Base-by-base conservation (phyloP, 2,329 filamentous ascomycete species). In the Plenodomus biglobosus region DNA sequence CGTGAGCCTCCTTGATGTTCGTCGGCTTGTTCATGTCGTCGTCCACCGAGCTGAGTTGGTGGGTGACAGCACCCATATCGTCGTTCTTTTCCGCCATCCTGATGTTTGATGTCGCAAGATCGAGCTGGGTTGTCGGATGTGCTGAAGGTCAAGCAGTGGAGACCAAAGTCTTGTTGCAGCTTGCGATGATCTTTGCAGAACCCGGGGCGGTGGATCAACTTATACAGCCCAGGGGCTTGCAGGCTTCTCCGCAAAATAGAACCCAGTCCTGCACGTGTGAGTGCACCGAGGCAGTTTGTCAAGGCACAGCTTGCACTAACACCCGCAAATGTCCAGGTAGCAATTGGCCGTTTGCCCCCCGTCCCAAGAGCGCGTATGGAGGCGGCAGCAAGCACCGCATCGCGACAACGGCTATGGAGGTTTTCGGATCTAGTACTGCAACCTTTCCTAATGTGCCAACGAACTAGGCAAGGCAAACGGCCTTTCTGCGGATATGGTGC, bases 1-100 rank as follows among this genome's bases (percentile, higher is more conserved):
- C 64, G 50, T 57, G 58, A 20, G 58, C 54, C 53, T 68, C 64
- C 32, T 61, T 59, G 38, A 68, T 53, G 42, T 59, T 46, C 8
- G 39, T 52, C 11, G 51, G 49, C 48, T 61, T 62, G 37, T 55
- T 40, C 40, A 59, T 24, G 40, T 59, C 58, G 39, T 66, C 59
- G 27, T 66, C 59, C 19, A 54, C 44, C 21, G 38, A 40, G 40
- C 59, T 67, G 39, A 59, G 10, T n/a, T 59, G 62, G 24, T 64
- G 61, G 22, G 58, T 64, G 10, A 60, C 50, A 43, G 56, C 42
- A 40, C 58, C 55, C 48, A 60, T 52, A 19, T 52, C 46, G 6
- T 62, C 55, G 15, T 57, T 58, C 42, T 56, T 55, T 30, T 62
- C 61, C 19, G 53, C 48, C 59, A 62, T 62, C 34, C 36, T 39